Evolutionary conservation across 441 rosid genomes (phyloP).

Genomic region (Aquilaria agallochum): DNA sequence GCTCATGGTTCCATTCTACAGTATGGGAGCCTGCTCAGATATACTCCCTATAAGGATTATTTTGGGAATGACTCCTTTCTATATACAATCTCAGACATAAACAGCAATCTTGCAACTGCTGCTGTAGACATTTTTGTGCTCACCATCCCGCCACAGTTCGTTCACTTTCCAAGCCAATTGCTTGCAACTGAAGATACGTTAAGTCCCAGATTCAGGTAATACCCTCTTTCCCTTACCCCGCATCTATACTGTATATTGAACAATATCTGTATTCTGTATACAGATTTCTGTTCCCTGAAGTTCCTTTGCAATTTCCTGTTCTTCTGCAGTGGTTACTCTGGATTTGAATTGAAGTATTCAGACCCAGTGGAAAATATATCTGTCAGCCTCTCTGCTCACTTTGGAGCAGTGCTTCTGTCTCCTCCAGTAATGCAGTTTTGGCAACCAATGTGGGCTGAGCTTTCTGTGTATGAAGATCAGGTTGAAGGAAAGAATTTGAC

Average conservation of each 20-base stretch:
- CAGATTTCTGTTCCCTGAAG: background rate
- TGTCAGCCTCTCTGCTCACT: slow-evolving; percentile 50
- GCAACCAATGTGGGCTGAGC: slow-evolving; percentile 43
- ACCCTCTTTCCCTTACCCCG: background rate
- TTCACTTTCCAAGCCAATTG: slow-evolving; percentile 51
- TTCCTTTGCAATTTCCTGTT: slow-evolving; percentile 5
- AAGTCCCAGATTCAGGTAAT: slow-evolving; percentile 69
- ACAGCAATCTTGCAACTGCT: slow-evolving; percentile 63
- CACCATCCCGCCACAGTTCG: slow-evolving; percentile 78
- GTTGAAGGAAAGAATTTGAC: slow-evolving; percentile 39
- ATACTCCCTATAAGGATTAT: slow-evolving; percentile 70
- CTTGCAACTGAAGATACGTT: slow-evolving; percentile 74
- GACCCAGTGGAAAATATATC: slow-evolving; percentile 61
- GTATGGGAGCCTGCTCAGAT: slow-evolving; percentile 58
- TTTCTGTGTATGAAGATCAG: slow-evolving; percentile 37
- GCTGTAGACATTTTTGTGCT: slow-evolving; percentile 50
- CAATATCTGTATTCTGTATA: background rate
- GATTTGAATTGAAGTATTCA: slow-evolving; percentile 68
- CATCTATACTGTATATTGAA: background rate
- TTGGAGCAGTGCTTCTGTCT: slow-evolving; percentile 50
- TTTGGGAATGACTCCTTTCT: slow-evolving; percentile 66
- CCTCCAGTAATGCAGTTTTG: slow-evolving; percentile 67
- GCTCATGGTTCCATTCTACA: slow-evolving; percentile 74
- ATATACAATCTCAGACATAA: slow-evolving; percentile 64
- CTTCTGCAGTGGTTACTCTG: slow-evolving; percentile 60